Percentiles rank a stretch among this genome's conserved stretches.
Conservation (phyloP, 495 filamentous ascomycete species). For the Penicillium pulvis region DNA sequence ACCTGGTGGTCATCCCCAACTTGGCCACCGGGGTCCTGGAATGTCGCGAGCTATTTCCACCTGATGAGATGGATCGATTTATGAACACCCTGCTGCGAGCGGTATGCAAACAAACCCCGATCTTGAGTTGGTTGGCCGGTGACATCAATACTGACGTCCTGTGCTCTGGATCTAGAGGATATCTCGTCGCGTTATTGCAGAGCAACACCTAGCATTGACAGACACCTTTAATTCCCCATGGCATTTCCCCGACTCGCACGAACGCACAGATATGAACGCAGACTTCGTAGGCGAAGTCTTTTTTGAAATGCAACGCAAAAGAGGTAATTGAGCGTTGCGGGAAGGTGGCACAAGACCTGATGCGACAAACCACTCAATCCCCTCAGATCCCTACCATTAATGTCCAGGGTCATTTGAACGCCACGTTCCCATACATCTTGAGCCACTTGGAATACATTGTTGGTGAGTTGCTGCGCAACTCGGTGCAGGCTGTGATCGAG, state of each 20-base stretch:
- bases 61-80: conserved; percentile 82
- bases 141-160: background rate
- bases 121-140: background rate
- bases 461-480: conserved; percentile 93
- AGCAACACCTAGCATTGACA: conserved; percentile 95
- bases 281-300: conserved; percentile 97
- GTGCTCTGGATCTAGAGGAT: conserved; percentile 64
- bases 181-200: conserved; percentile 92
- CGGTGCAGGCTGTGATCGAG: conserved; percentile 88
- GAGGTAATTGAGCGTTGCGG: conserved; percentile 87
- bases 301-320: conserved; percentile 89
- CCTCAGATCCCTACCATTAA: conserved; percentile 72
- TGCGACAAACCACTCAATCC: conserved; percentile 69
- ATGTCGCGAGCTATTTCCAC: conserved; percentile 73
- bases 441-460: conserved; percentile 97
- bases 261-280: conserved; percentile 61
- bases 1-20: conserved; percentile 90
- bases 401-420: conserved; percentile 83
- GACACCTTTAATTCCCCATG: conserved; percentile 92
- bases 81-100: conserved; percentile 94
- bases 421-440: conserved; percentile 94
- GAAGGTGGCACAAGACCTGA: conserved; percentile 66
- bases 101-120: conserved; percentile 51
- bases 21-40: conserved; percentile 93
- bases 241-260: conserved; percentile 82